Evolutionary conservation across 192 early-diverging fungal species (phyloP).

Genomic region (Coemansia sp.): DNA sequence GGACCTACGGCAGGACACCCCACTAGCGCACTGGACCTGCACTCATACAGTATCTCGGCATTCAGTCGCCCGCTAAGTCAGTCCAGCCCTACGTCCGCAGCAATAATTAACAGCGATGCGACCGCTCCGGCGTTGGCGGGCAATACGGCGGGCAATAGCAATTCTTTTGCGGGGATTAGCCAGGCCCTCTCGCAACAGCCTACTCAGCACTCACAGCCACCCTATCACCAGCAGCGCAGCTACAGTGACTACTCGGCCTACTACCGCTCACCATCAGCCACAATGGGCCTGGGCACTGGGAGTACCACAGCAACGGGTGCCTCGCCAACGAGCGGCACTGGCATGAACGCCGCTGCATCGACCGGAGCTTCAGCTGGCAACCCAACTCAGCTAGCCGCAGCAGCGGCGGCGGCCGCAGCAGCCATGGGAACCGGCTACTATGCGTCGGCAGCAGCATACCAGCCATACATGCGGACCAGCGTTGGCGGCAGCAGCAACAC

Average conservation of each 20-base stretch:
- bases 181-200: constrained; percentile 19
- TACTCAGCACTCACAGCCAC: constrained; percentile 18
- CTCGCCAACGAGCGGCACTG: constrained; percentile 28
- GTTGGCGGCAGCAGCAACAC: constrained; percentile 7
- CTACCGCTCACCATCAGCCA: constrained; percentile 47
- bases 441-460: constrained; percentile 30
- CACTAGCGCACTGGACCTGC: constrained; percentile 31
- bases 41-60: constrained; percentile 49
- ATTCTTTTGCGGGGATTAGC: constrained; percentile 10
- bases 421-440: constrained; percentile 45
- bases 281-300: constrained; percentile 23
- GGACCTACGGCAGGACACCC: neutral
- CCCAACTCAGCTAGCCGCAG: constrained; percentile 24
- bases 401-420: constrained; percentile 34
- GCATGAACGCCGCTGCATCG: neutral
- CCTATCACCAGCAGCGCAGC: constrained; percentile 24
- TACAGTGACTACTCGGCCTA: constrained; percentile 49
- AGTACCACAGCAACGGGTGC: constrained; percentile 16
- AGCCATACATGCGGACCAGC: constrained; percentile 44
- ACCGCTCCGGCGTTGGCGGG: neutral
- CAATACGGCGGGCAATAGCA: constrained; percentile 7
- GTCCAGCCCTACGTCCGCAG: constrained; percentile 24
- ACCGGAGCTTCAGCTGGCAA: neutral
- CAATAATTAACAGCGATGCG: constrained; percentile 22
- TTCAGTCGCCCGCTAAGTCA: constrained; percentile 45